Evolutionary conservation across 306 rosid species (phyloP).

Genomic region (Alnus glutinosa): DNA sequence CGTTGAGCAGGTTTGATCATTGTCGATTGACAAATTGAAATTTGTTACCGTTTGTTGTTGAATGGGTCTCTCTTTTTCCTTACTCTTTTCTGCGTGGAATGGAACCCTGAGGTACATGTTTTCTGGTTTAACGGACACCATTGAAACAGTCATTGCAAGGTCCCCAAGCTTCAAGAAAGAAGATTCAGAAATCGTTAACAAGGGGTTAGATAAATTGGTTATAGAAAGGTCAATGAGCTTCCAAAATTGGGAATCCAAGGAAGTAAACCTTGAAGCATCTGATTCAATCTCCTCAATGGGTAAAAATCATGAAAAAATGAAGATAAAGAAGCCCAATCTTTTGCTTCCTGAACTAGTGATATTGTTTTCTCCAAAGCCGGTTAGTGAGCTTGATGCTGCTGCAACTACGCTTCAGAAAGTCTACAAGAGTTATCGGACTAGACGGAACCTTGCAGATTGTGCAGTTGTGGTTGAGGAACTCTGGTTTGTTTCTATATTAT

Average conservation of each 20-base stretch:
- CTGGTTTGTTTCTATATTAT: constrained; percentile 31
- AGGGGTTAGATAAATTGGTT: not conserved
- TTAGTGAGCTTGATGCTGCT: constrained; percentile 44
- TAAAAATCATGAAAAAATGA: constrained; percentile 7
- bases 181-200: constrained; percentile 17
- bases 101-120: constrained; percentile 12
- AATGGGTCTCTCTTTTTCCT: constrained; percentile 37
- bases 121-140: constrained; percentile 6
- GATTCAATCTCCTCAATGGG: constrained; percentile 10
- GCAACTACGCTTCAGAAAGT: constrained; percentile 58
- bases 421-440: constrained; percentile 55
- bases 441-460: constrained; percentile 61
- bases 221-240: constrained; percentile 15
- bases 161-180: constrained; percentile 5
- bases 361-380: constrained; percentile 33
- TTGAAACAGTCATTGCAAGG: constrained; percentile 7
- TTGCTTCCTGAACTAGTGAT: constrained; percentile 32
- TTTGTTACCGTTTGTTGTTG: not conserved
- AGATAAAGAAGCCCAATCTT: constrained; percentile 34
- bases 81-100: constrained; percentile 27
- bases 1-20: constrained; percentile 10
- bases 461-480: constrained; percentile 55
- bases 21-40: not conserved
- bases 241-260: constrained; percentile 12
- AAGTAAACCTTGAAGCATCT: not conserved